Evolutionary conservation across 192 early-diverging fungal species (phyloP).

Genomic region (Umbelopsis sp.): DNA sequence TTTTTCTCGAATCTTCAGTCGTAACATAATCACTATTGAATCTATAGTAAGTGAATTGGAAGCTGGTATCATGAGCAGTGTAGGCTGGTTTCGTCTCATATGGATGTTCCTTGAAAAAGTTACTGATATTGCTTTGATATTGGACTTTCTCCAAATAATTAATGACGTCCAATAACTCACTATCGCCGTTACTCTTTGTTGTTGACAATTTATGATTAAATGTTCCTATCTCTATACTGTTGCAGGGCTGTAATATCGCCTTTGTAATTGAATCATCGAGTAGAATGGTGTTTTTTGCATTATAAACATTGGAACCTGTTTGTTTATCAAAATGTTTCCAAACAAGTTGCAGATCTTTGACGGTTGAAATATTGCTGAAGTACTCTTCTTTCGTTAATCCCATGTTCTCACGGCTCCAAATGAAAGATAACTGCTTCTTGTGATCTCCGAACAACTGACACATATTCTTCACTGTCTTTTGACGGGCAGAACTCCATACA

Average conservation of each 20-base stretch:
- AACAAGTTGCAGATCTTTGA: slow-evolving; percentile 68
- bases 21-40: no score
- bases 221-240: slow-evolving; percentile 41
- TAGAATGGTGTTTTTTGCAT: slow-evolving; percentile 55
- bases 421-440: slow-evolving; percentile 39
- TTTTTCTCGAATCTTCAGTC: no score
- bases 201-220: slow-evolving; percentile 36
- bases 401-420: slow-evolving; percentile 65
- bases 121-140: slow-evolving; percentile 46
- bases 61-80: no score
- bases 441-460: slow-evolving; percentile 46
- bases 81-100: slow-evolving; percentile 18
- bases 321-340: slow-evolving; percentile 37
- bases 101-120: slow-evolving; percentile 46
- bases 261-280: slow-evolving; percentile 57
- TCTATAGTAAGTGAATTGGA: no score
- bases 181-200: slow-evolving; percentile 19
- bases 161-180: slow-evolving; percentile 46
- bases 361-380: slow-evolving; percentile 44
- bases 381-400: slow-evolving; percentile 42
- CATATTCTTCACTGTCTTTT: slow-evolving; percentile 59
- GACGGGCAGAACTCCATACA: slow-evolving; percentile 75
- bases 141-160: slow-evolving; percentile 38
- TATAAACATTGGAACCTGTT: neutral
- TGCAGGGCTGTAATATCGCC: slow-evolving; percentile 54